Conservation (phyloP, 768 basidiomycete genomes). For the Suillus ampliporus region DNA sequence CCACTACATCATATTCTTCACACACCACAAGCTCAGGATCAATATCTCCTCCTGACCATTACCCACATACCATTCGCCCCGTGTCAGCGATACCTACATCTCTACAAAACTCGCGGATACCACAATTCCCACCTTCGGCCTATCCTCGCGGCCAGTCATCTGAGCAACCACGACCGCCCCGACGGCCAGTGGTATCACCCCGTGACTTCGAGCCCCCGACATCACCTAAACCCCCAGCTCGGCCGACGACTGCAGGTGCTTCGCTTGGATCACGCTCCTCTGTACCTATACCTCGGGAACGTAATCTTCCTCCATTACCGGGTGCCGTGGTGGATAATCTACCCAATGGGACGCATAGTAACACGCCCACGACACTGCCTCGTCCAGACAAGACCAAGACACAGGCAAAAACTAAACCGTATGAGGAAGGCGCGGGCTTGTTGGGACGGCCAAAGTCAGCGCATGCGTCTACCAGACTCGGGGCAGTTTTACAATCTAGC, state of each 20-base stretch:
- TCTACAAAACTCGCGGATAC: slow-evolving; percentile 24
- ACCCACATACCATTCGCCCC: slow-evolving; percentile 18
- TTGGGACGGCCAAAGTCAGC: slow-evolving; percentile 31
- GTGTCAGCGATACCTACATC: slow-evolving; percentile 38
- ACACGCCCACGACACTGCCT: slow-evolving; percentile 10
- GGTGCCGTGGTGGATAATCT: not conserved
- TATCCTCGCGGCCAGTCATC: slow-evolving; percentile 25
- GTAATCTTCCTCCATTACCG: slow-evolving; percentile 13
- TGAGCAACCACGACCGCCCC: slow-evolving; percentile 15
- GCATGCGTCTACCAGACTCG: slow-evolving; percentile 27
- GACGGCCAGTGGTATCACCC: slow-evolving; percentile 17
- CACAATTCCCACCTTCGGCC: slow-evolving; percentile 24
- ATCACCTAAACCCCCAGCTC: slow-evolving; percentile 25
- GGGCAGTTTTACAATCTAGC: slow-evolving; percentile 20
- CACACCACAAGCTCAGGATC: slow-evolving; percentile 17
- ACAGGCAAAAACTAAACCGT: slow-evolving; percentile 13
- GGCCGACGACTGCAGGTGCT: slow-evolving; percentile 50
- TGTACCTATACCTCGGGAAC: slow-evolving; percentile 23
- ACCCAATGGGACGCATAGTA: not conserved
- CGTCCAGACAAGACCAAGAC: slow-evolving; percentile 1
- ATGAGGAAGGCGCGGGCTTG: not conserved
- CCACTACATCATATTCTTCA: slow-evolving; percentile 12
- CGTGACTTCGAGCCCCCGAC: slow-evolving; percentile 5
- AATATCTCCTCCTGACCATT: slow-evolving; percentile 16
- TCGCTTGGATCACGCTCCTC: slow-evolving; percentile 24